Evolutionary conservation across 257 asterid genomes (phyloP).

Genomic region (Solanum piurae): DNA sequence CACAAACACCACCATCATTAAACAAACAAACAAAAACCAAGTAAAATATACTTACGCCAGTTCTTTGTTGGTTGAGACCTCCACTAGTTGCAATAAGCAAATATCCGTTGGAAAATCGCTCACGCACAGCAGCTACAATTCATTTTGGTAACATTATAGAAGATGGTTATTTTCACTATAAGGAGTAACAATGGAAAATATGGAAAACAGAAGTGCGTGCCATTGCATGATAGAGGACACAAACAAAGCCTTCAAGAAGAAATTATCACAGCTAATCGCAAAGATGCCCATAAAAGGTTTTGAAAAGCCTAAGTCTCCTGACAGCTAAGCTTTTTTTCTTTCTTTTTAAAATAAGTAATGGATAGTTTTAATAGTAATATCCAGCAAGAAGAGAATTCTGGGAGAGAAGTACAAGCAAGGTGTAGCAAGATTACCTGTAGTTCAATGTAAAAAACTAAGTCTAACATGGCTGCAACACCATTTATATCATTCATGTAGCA

Average conservation of each 20-base stretch:
- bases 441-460: neutral
- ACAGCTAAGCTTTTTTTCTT: neutral
- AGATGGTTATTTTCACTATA: neutral
- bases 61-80: conserved; percentile 95
- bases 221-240: neutral
- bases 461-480: neutral
- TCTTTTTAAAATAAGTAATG: neutral
- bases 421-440: neutral
- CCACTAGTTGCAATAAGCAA: conserved; percentile 97
- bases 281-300: neutral
- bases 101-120: conserved; percentile 80
- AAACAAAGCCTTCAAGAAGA: neutral
- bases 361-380: neutral
- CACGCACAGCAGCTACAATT: conserved; percentile 63
- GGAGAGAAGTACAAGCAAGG: neutral
- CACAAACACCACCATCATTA: neutral
- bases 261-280: neutral
- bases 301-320: neutral
- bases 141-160: conserved; percentile 20
- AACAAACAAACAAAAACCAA: neutral
- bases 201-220: neutral
- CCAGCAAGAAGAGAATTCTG: neutral
- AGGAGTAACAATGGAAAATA: neutral
- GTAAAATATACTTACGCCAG: conserved; percentile 62
- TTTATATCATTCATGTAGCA: neutral